phyloP scores from a whole-genome alignment of 192 early-diverging fungal genomes.

The Gryganskiella cystojenkinii region DNA sequence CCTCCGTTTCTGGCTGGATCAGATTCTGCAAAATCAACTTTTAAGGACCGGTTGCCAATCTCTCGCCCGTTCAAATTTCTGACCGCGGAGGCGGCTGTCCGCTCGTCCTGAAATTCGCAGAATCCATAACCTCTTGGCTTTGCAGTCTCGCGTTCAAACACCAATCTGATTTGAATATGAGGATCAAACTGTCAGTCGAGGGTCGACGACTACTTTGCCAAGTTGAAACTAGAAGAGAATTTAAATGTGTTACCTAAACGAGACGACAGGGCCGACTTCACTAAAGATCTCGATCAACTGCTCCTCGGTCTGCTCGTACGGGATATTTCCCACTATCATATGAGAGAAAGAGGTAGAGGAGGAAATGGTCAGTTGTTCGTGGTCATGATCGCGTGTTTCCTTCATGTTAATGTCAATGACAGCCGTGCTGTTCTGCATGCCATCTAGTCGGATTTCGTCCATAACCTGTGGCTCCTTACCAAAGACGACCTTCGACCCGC shows the following conservation, averaged over 20 bases:
- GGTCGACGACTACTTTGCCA: slow-evolving; percentile 6
- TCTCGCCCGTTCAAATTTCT: slow-evolving; percentile 93
- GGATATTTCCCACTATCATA: slow-evolving; percentile 78
- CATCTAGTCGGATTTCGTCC: background rate
- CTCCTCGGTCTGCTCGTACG: slow-evolving; percentile 92
- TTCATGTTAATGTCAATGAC: too few species aligned
- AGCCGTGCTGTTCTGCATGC: too few species aligned
- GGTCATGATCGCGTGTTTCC: background rate
- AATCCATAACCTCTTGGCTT: slow-evolving; percentile 96
- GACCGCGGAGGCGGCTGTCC: slow-evolving; percentile 95
- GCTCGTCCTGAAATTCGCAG: slow-evolving; percentile 89
- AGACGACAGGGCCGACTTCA: slow-evolving; percentile 88
- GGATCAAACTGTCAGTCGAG: background rate
- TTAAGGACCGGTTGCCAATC: slow-evolving; percentile 86
- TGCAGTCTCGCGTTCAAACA: slow-evolving; percentile 91
- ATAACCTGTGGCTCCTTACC: slow-evolving; percentile 28
- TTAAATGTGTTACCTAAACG: slow-evolving; percentile 62
- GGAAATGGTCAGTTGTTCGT: background rate
- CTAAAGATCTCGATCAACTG: slow-evolving; percentile 93
- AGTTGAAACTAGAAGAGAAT: background rate
- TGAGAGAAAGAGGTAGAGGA: background rate
- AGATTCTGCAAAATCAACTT: slow-evolving; percentile 93
- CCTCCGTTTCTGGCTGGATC: slow-evolving; percentile 61
- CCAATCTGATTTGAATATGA: slow-evolving; percentile 60
- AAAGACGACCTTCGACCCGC: slow-evolving; percentile 56